Evolutionary conservation across 108 stramenopile species (phyloP).

Genomic region (Nannochloropsis oceanica): DNA sequence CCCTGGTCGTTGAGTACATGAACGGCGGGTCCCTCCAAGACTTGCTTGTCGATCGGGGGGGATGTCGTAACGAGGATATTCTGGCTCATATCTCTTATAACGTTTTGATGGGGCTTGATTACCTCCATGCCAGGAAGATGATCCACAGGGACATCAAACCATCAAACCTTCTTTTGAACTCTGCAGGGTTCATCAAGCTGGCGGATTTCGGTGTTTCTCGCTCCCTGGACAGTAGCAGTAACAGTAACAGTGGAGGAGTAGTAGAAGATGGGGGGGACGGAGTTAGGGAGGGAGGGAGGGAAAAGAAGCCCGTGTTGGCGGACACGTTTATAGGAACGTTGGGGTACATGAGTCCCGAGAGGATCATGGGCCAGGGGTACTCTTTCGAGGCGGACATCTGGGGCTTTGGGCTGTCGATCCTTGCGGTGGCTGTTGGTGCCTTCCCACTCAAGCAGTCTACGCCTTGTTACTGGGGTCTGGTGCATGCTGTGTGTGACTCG

Average conservation of each 20-base stretch:
- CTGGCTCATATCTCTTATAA: slow-evolving; percentile 38
- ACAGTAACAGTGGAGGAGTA: background rate
- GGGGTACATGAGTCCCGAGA: slow-evolving; percentile 49
- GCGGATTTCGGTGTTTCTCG: slow-evolving; percentile 44
- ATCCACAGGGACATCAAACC: slow-evolving; percentile 56
- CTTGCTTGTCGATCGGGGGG: slow-evolving; percentile 25
- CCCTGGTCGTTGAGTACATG: slow-evolving; percentile 37
- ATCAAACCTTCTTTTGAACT: slow-evolving; percentile 40
- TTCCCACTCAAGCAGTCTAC: slow-evolving; percentile 29
- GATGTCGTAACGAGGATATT: slow-evolving; percentile 29
- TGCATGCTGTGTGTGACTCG: background rate
- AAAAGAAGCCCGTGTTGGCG: slow-evolving; percentile 21
- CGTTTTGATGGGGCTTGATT: slow-evolving; percentile 33
- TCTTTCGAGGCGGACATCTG: slow-evolving; percentile 39
- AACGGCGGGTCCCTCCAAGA: slow-evolving; percentile 42
- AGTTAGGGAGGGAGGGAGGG: background rate
- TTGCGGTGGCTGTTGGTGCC: slow-evolving; percentile 59
- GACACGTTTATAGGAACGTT: slow-evolving; percentile 55
- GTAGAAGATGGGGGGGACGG: slow-evolving; percentile 25
- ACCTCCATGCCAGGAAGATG: slow-evolving; percentile 34
- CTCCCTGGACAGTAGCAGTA: background rate
- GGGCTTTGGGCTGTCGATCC: slow-evolving; percentile 69
- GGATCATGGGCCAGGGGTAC: slow-evolving; percentile 43
- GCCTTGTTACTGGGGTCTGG: slow-evolving; percentile 5
- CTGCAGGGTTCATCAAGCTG: slow-evolving; percentile 32